These are phyloP conservation scores for Phallus indusiatus DNA, from an alignment of 768 basidiomycete genomes.

Conservation along the genomic window DNA sequence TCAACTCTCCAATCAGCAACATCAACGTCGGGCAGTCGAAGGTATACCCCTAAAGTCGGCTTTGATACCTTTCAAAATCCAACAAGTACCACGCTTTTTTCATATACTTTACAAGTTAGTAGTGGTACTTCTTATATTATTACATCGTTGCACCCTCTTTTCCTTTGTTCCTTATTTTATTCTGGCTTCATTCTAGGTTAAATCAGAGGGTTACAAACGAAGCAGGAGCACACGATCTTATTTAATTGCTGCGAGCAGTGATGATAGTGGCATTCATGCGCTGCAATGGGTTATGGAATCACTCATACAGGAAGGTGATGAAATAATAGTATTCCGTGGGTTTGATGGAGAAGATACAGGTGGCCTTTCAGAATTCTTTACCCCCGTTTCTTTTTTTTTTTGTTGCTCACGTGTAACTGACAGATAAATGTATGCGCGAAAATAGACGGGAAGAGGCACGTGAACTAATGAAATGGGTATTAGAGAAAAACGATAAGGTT, in stretches of 20 bases:
- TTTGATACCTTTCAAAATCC: conserved; percentile 86
- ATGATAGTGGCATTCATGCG: conserved; percentile 82
- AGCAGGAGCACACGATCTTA: conserved; percentile 77
- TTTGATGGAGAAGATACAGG: conserved; percentile 81
- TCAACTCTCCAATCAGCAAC: background rate
- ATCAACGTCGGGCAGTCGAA: background rate
- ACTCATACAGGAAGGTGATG: conserved; percentile 82
- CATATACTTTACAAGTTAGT: conserved; percentile 57
- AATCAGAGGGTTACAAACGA: conserved; percentile 71
- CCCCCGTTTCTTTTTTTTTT: background rate
- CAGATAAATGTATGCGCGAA: conserved; percentile 65
- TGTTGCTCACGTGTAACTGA: background rate
- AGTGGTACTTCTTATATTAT: background rate
- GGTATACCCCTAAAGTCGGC: conserved; percentile 58
- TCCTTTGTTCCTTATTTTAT: background rate
- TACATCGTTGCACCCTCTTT: background rate
- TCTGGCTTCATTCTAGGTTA: conserved; percentile 37
- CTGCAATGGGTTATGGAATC: conserved; percentile 88
- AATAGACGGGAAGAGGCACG: conserved; percentile 77
- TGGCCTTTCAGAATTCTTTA: conserved; percentile 19
- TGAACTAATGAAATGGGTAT: conserved; percentile 68
- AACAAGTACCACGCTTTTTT: conserved; percentile 66
- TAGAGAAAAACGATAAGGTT: conserved; percentile 69
- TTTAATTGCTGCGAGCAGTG: conserved; percentile 78
- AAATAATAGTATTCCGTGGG: conserved; percentile 85